Conservation (phyloP, 345 rosid species). For the Limnanthes douglasii region DNA sequence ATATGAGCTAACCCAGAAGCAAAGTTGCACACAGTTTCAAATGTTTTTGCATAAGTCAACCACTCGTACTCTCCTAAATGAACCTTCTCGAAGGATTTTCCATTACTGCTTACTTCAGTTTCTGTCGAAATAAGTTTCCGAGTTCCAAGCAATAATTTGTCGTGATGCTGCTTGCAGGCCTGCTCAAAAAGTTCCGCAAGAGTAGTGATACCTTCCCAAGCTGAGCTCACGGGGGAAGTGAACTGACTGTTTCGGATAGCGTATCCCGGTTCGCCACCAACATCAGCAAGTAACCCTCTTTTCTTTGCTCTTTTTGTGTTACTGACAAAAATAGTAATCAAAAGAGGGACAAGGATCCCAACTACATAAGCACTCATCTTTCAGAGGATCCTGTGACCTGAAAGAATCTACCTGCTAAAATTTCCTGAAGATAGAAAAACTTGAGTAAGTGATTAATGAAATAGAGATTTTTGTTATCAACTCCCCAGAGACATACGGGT, state of each 20-base stretch:
- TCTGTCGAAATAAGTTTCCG: slow-evolving; percentile 56
- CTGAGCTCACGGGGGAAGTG: slow-evolving; percentile 32
- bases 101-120: slow-evolving; percentile 39
- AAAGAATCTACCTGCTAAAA: too few relatives aligned
- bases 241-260: slow-evolving; percentile 49
- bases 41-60: slow-evolving; percentile 49
- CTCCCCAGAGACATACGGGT: too few relatives aligned
- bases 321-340: slow-evolving; percentile 42
- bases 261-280: slow-evolving; percentile 75
- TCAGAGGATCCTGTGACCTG: slow-evolving; percentile 6
- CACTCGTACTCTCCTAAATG: slow-evolving; percentile 93
- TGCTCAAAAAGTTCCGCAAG: slow-evolving; percentile 84
- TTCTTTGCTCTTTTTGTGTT: slow-evolving; percentile 43
- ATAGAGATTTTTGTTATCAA: too few relatives aligned
- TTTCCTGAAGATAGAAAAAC: too few relatives aligned
- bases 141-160: slow-evolving; percentile 65
- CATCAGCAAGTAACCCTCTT: slow-evolving; percentile 68
- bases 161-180: slow-evolving; percentile 41
- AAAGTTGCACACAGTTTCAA: slow-evolving; percentile 48
- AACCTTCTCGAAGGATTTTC: slow-evolving; percentile 77
- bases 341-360: slow-evolving; percentile 59
- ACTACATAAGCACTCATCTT: slow-evolving; percentile 69
- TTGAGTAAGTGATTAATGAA: too few relatives aligned
- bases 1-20: slow-evolving; percentile 75
- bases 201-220: slow-evolving; percentile 69